Evolutionary conservation across 768 basidiomycete species (phyloP), one percentile per base, ranked within the genome.

Genomic region (Leccinum boreale): DNA sequence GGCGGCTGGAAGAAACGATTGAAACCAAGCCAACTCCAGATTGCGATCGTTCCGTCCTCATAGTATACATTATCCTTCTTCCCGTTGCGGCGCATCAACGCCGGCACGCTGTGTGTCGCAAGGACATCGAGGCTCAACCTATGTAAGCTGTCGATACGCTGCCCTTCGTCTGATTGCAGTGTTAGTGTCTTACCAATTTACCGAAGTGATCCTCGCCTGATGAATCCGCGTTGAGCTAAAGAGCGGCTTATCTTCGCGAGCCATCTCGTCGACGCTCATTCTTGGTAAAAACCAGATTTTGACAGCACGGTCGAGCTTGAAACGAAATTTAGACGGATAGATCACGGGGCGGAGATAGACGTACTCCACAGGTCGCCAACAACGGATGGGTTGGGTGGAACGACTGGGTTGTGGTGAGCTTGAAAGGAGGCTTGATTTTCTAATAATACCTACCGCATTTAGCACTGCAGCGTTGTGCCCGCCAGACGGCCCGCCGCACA

Each of bases 331-430:
- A 63, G 53, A 61, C 28, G 24, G 29, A 46, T 15, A n/a, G 14
- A 47, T 44, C 42, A 19, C 53, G 44, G 5, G 5, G 46, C 29
- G 33, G 24, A 45, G 15, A 51, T 26, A 12, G 6, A 74, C 85
- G 58, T 68, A 91, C 90, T 21, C 90, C 90, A 64, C 89, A 87
- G 15, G 90, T 92, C 10, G 89, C 89, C 52, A 92, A 77, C 15
- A 92, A 62, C 4, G 88, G 87, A 52, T 79, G 71, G 10, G 72
- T 71, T 0, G 82, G 78, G 67, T 92, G 87, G 70, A 92, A 92
- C 26, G 85, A 82, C 89, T 90, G 45, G 24, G 23, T 4, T 35
- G 46, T 39, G 50, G 28, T 56, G 21, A 62, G 58, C 31, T n/a
- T n/a, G n/a, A 50, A 53, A 24, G 47, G 53, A 17, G 46, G 39